Base-by-base conservation (phyloP, 2,329 filamentous ascomycete species). In the Pyrenophora graminea region DNA sequence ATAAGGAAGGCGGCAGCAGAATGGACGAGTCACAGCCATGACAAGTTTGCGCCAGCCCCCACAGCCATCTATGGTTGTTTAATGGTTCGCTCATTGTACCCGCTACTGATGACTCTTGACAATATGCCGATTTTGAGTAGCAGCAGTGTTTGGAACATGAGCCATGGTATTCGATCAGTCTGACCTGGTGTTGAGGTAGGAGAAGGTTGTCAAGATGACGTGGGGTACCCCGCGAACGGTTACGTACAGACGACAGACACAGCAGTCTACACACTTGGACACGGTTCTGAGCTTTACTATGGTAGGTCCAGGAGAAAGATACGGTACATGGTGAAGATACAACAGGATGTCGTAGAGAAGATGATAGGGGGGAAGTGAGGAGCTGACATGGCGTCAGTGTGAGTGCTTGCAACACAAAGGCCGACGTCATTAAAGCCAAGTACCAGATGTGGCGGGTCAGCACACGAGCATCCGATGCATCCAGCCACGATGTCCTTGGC, bases 1-100 rank as follows among this genome's bases (percentile, higher is more conserved):
- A 50, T 49, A 37, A 59, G 59, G 58, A 66, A 67, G 61, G 66
- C 59, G 64, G 44, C 40, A 51, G 43, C 27, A 25, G 18, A 47
- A 34, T 49, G 39, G 51, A 53, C 61, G 58, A 67, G 59, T 67
- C 42, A 61, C 45, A 64, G 39, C 45, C 59, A 62, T 15, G 55
- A 64, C 51, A 39, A 21, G 27, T 30, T 30, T 49, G 48, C 44
- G 33, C 46, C 42, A 43, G 37, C 18, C 45, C 52, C 44, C 47
- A 42, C 51, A 45, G 36, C 48, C 49, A 42, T 34, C 34, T 37
- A 41, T 7, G 33, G 10, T 18, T 44, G 19, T 27, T 36, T 40
- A 19, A 37, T 17, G 21, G 25, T 45, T 46, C 18, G 36, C 38
- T 34, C 39, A 47, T 30, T 7, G 15, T 36, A 40, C 34, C 34